A percentile compares a stretch with the other conserved stretches of the same genome.
Evolutionary conservation across 257 asterid genomes (phyloP).

Genomic region (Solanum habrochaites): DNA sequence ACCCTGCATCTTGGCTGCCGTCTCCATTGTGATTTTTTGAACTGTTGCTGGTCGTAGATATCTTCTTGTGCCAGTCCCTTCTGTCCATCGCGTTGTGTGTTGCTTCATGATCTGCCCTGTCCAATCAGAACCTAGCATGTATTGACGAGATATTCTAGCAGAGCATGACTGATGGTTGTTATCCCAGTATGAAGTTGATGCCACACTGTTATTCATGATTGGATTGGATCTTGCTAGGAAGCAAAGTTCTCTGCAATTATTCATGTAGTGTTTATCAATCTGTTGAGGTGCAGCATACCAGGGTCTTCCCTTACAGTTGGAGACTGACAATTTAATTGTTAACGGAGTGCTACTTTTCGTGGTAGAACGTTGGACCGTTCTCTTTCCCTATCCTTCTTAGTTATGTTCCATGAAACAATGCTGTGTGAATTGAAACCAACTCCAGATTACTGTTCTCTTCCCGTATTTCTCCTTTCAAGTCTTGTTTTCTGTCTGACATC

Average conservation of each 20-base stretch:
- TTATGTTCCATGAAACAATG: not conserved
- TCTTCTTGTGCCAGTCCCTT: no score
- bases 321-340: not conserved
- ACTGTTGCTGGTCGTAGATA: not conserved
- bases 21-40: conserved; percentile 41
- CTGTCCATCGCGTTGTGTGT: not conserved
- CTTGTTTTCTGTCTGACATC: no score
- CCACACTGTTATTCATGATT: not conserved
- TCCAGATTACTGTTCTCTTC: not conserved
- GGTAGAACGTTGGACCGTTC: not conserved
- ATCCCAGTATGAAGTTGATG: not conserved
- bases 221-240: not conserved
- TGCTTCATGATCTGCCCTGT: not conserved
- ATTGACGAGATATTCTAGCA: not conserved
- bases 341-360: not conserved
- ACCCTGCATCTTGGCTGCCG: conserved; percentile 45
- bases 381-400: not conserved
- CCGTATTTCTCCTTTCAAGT: not conserved
- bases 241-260: not conserved
- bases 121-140: not conserved
- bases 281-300: not conserved
- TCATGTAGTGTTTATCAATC: not conserved
- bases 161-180: not conserved
- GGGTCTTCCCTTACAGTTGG: no score
- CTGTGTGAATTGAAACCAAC: not conserved